Base-by-base conservation (phyloP, 148 eudicot species). In the Spergularia marina region DNA sequence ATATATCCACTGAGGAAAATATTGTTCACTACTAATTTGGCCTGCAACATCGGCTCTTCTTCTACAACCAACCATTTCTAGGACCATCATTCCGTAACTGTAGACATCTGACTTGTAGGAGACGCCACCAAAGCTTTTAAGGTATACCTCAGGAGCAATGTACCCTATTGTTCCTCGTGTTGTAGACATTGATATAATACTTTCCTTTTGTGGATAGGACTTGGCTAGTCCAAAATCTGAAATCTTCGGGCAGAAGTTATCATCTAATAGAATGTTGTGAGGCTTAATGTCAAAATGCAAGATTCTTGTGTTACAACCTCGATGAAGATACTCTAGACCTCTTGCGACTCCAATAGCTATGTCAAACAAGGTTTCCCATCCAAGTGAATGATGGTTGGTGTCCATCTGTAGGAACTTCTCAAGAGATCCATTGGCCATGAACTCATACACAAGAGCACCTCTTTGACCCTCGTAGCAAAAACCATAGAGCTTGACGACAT, bases 401-500 rank as follows among this genome's bases (percentile, higher is more conserved):
- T 75, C 78, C 4, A 40, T 70, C 57, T 61, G 44, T 56, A 74
- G 36, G 12, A 70, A 75, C 65, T 80, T 80, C 53, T 80, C 78
- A 21, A 80, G 82, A 16, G 78, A 80, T 63, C 98, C 98, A 64
- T 93, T 91, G 5, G 94, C 76, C 79, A 91, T 77, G 74, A 86
- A 93, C 70, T 93, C 98, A 44, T 91, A 93, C 6, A 93, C 92
- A n/a, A 91, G 40, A 85, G 88, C 70, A 85, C 89, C 40, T 75
- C 72, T 83, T 83, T 84, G 68, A 75, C 77, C 71, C 72, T 86
- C 41, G 85, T 85, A 44, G 88, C 92, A 88, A 87, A 93, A 52
- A 85, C 98, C 59, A 69, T 87, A 61, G 53, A 93, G 85, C 17
- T 66, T 78, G 74, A 93, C 94, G 7, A 93, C 89, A 80, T 93